Base-by-base conservation (phyloP, 73 alveolate species). In the Tetrahymena borealis region DNA sequence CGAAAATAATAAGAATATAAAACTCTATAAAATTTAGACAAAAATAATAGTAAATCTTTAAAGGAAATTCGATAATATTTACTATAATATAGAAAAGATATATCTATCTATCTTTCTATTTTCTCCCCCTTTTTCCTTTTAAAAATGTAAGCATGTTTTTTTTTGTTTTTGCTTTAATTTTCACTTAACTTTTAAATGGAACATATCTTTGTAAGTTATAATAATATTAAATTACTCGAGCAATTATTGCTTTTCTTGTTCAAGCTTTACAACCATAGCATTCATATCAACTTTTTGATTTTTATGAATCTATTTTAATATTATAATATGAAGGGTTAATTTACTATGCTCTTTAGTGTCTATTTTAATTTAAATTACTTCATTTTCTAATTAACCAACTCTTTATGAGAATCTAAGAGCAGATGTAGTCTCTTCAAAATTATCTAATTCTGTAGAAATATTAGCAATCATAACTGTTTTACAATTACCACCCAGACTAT, bases 401-500 rank as follows among this genome's bases (percentile, higher is more conserved):
- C 99, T 94, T 40, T 96, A 90, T 90, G 99, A 98, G 92, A 98
- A 98, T 94, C 99, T 94, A 91, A 98, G 98, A 11, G 99, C 97
- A 7, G 98, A 94, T 24, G 98, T 38, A 18, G 99, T 96, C 90
- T 98, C 99, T 90, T 98, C 99, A 78, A 97, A 94, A 91, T 95
- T 97, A 78, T 95, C 96, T 38, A 95, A 93, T 90, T 98, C 97
- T 38, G 98, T 92, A 90, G 97, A 94, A 91, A 98, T 96, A 43
- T 95, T 98, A 35, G 99, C 99, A 60, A 98, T 97, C 97, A 98
- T 94, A 24, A 98, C 99, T 12, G 99, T 98, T 92, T 97, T 98
- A 94, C 99, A 98, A 92, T 98, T 98, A 16, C 99, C 99, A 9
- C 99, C 99, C 36, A 98, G 94, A 31, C 98, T 93, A 96, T 98